phyloP scores from a whole-genome alignment of 208 protist genomes.

The Polymyxa betae region DNA sequence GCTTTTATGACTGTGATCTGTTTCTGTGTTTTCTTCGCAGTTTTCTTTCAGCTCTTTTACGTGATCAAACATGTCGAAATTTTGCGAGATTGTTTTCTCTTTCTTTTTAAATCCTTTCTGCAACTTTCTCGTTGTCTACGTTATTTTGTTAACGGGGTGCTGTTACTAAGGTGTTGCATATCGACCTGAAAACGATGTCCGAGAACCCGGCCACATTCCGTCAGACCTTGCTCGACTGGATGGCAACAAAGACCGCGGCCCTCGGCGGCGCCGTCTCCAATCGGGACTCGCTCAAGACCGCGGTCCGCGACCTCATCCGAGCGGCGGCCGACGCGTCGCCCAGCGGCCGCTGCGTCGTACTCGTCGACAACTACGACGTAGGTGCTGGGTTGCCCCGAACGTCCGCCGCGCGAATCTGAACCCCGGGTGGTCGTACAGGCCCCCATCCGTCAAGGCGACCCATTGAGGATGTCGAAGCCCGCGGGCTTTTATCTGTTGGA shows the following conservation, averaged over 20 bases:
- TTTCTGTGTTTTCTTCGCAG: too few species aligned
- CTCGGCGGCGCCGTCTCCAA: background rate
- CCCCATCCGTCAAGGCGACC: background rate
- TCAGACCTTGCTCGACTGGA: background rate
- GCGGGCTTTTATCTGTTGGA: background rate
- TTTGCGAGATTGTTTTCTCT: background rate
- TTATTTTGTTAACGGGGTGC: too few species aligned
- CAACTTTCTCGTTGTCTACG: too few species aligned
- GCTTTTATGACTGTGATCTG: too few species aligned
- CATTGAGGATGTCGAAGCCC: background rate
- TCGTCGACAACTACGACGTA: conserved; percentile 51
- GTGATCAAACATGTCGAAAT: too few species aligned
- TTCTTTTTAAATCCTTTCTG: too few species aligned
- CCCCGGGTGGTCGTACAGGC: background rate
- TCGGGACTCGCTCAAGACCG: background rate
- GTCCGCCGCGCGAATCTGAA: background rate
- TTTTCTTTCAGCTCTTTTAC: too few species aligned
- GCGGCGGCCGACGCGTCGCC: background rate
- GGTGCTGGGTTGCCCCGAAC: background rate
- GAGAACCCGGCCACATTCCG: background rate
- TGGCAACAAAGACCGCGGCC: background rate
- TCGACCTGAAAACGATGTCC: conserved; percentile 18
- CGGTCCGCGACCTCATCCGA: background rate
- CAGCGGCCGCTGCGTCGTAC: conserved; percentile 14
- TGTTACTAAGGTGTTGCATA: background rate